Base-by-base conservation (phyloP, 1,284 basidiomycete genomes). In the Cryptococcus wingfieldii region DNA sequence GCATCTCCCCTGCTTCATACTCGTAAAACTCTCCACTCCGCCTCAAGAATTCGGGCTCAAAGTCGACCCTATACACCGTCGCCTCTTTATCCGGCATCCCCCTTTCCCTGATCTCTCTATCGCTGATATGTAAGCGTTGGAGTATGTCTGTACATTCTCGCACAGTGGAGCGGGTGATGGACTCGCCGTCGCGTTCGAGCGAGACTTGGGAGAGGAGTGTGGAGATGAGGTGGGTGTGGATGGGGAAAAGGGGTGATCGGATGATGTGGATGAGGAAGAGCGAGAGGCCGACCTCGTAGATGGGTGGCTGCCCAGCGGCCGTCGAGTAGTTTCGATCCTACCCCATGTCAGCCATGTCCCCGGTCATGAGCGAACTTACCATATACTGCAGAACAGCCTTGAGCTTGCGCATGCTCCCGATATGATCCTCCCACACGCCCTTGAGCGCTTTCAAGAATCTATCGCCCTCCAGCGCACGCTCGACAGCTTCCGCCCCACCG, bases 361-460 rank as follows among this genome's bases (percentile, higher is more conserved):
- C 27, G 23, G 14, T 34, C 10, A 8, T 10, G 19, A n/a, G 14
- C 39, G n/a, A 19, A 3, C 16, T 42, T 18, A 31, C 47, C 89
- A 98, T 95, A 74, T 99, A 99, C 70, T 90, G 91, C 64, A 98
- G 80, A 38, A 99, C 85, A 71, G 94, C 92, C 39, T 87, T 84
- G 56, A 99, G 77, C 72, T 94, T 92, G 44, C 83, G 81, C 89
- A 98, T 91, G 74, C 88, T 92, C 13, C 86, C 85, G 6, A 82
- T 86, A 75, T 98, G 95, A 72, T 98, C 93, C 59, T 95, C 89
- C 95, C 96, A 98, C 2, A 95, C 88, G 46, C 83, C 83, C 67
- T 85, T 84, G 58, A 97, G 68, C 13, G 90, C 87, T 70, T 88
- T 92, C 67, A 98, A 78, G 57, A 98, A 82, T 47, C 86, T 78